A percentile compares a stretch with the other conserved stretches of the same genome.
These are phyloP conservation scores for Nephromyces sp. DNA, from an alignment of 169 alveolate species.

Conservation along the genomic window DNA sequence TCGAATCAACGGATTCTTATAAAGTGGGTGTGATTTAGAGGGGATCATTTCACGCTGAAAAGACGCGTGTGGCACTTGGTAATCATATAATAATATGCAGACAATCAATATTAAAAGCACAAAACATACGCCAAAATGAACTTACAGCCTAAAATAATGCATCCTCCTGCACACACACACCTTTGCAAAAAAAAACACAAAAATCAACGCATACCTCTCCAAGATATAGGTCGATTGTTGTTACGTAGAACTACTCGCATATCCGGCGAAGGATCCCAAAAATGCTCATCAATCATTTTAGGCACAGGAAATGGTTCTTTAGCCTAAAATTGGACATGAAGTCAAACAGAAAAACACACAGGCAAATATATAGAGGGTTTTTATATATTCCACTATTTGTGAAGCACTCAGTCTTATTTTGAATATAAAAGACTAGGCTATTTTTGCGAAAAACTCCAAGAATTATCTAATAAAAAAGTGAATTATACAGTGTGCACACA, in stretches of 20 bases:
- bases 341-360: neutral
- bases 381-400: neutral
- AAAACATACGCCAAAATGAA: no score
- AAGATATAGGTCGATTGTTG: constrained; percentile 42
- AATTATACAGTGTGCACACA: no score
- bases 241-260: constrained; percentile 44
- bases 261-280: constrained; percentile 61
- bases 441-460: neutral
- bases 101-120: no score
- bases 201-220: constrained; percentile 20
- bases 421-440: neutral
- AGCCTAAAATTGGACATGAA: neutral
- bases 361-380: neutral
- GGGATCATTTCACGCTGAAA: no score
- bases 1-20: no score
- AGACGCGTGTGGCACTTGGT: no score
- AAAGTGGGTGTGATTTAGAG: no score
- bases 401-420: neutral
- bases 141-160: no score
- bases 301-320: constrained; percentile 24
- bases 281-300: constrained; percentile 45
- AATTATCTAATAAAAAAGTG: no score
- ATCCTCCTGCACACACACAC: no score
- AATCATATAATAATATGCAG: no score
- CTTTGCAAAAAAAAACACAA: neutral